Percentiles rank a stretch among this genome's conserved stretches.
These are phyloP conservation scores for Penicillium griseofulvum DNA, from an alignment of 2,329 filamentous ascomycete species.

Conservation along the genomic window DNA sequence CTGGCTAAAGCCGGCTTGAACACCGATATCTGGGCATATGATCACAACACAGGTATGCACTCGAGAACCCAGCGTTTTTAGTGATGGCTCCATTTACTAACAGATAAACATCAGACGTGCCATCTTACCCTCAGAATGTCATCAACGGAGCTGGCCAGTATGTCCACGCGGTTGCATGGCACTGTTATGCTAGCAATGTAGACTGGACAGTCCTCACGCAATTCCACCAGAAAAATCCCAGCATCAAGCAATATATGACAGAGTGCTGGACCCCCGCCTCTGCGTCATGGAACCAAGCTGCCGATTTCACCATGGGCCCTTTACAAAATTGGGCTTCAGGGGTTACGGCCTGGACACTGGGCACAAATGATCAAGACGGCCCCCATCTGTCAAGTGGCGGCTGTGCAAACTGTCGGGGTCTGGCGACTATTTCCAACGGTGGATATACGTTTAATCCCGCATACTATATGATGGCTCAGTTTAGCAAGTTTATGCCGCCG, in stretches of 20 bases:
- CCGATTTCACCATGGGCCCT: slow-evolving; percentile 30
- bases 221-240: slow-evolving; percentile 34
- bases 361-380: slow-evolving; percentile 26
- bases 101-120: slow-evolving; percentile 20
- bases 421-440: slow-evolving; percentile 31
- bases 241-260: slow-evolving; percentile 40
- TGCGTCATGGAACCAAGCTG: slow-evolving; percentile 26
- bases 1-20: slow-evolving; percentile 22
- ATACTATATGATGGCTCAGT: slow-evolving; percentile 57
- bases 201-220: slow-evolving; percentile 36
- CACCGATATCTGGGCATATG: slow-evolving; percentile 36
- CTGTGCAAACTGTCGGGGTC: slow-evolving; percentile 27
- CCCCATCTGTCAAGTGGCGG: slow-evolving; percentile 30
- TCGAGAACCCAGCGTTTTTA: neutral
- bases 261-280: slow-evolving; percentile 37
- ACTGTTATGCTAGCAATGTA: slow-evolving; percentile 39
- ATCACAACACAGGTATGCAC: slow-evolving; percentile 37
- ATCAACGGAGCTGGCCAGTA: slow-evolving; percentile 29
- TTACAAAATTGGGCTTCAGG: slow-evolving; percentile 33
- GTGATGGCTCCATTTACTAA: neutral
- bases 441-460: slow-evolving; percentile 50
- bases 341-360: slow-evolving; percentile 32
- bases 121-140: slow-evolving; percentile 36
- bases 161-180: slow-evolving; percentile 38
- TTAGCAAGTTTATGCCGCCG: slow-evolving; percentile 49